phyloP scores from a whole-genome alignment of 371 early-diverging fungal species.

The Batkoa obscura region DNA sequence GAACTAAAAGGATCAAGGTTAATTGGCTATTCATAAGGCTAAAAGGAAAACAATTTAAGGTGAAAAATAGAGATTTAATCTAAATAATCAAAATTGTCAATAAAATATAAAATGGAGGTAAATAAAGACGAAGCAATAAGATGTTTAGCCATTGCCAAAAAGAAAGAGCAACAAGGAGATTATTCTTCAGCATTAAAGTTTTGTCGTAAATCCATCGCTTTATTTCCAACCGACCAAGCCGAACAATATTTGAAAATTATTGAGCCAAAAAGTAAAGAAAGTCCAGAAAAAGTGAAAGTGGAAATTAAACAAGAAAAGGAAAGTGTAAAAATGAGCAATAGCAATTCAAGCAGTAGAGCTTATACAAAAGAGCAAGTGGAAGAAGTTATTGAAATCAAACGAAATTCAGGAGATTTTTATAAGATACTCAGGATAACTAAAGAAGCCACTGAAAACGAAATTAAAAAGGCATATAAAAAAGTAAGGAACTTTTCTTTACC shows the following conservation, averaged over 20 bases:
- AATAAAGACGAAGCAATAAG: conserved; percentile 78
- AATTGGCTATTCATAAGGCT: too few species aligned
- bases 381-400: conserved; percentile 57
- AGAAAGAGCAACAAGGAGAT: conserved; percentile 37
- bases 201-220: conserved; percentile 53
- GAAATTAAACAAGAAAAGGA: too few species aligned
- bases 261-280: too few species aligned
- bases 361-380: conserved; percentile 59
- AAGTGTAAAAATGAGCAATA: conserved; percentile 10
- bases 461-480: conserved; percentile 94
- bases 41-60: too few species aligned
- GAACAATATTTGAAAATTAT: conserved; percentile 27
- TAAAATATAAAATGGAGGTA: conserved; percentile 35
- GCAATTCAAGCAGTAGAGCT: conserved; percentile 21
- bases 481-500: conserved; percentile 23
- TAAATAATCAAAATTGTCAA: too few species aligned
- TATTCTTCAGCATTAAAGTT: conserved; percentile 50
- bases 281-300: conserved; percentile 8
- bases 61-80: too few species aligned
- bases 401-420: conserved; percentile 67
- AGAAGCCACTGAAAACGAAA: conserved; percentile 59
- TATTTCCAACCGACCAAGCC: conserved; percentile 55
- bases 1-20: too few species aligned
- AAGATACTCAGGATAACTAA: conserved; percentile 70
- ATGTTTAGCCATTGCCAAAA: conserved; percentile 57